Evolutionary conservation across 1,139 yeast genomes (phyloP), one percentile per base, ranked within the genome.

Genomic region (Saccharomyces hybrid): DNA sequence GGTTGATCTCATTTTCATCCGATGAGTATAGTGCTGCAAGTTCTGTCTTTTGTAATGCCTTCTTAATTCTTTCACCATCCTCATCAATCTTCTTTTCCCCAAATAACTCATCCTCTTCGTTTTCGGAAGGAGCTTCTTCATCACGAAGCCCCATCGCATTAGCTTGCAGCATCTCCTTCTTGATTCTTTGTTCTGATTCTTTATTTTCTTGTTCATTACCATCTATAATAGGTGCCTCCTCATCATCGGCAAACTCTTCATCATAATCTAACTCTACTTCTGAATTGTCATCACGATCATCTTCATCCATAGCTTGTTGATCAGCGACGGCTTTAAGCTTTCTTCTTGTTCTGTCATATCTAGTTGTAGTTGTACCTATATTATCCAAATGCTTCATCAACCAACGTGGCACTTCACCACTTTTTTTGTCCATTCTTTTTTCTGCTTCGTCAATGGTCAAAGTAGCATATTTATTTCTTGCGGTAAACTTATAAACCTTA

Each of bases 231-330:
- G 99, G 99, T 1, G 98, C 98, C 70, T 93, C 99, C 73, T 93
- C 99, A 70, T 93, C 99, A 71, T 93, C 99, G 25, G 96, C 98
- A 72, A 93, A 93, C 69, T 91, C 98, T 69, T 93, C 99, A 62
- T 93, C 97, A 65, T 80, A 95, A 73, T 93, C 99, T 62, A 91
- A 74, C 67, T 91, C 98, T 62, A 91, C 97, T 60, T 88, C 91
- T 59, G 89, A 96, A 8, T 89, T 85, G 62, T 84, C 89, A 34
- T 70, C 69, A 52, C 69, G 70, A 52, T 70, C 74, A 46, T 76
- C 80, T 16, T 75, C 76, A 26, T 73, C 75, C 8, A 65, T 67
- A 19, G 60, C 59, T 48, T 65, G 64, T 46, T 73, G 73, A 25
- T 68, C 69, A 9, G 75, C 72, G 1, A 84, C 90, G 0, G 90